Evolutionary conservation across 257 asterid genomes (phyloP).

Genomic region (Paraleonurus japonicus): DNA sequence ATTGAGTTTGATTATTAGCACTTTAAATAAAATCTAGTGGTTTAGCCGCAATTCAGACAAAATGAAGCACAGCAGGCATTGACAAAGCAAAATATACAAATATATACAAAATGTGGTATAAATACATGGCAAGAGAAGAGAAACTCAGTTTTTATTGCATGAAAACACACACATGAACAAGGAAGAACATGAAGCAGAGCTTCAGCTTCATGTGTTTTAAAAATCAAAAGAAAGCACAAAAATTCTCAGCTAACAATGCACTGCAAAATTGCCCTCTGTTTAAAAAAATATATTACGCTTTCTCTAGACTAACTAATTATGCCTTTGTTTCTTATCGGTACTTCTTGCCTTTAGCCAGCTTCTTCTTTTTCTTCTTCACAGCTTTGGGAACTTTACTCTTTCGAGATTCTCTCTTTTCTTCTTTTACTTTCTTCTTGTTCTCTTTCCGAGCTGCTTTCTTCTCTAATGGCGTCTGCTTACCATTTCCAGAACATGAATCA

Average conservation of each 20-base stretch:
- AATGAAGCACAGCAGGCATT: too few relatives aligned
- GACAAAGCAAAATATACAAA: too few relatives aligned
- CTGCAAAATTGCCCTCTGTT: not conserved
- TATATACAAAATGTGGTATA: too few relatives aligned
- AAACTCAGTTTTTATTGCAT: not conserved
- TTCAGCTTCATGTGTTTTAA: too few relatives aligned
- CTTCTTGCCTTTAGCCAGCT: conserved; percentile 90
- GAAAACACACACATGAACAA: too few relatives aligned
- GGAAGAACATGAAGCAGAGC: not conserved
- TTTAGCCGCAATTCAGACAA: too few relatives aligned
- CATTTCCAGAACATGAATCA: conserved; percentile 43
- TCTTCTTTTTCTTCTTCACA: conserved; percentile 81
- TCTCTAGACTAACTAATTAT: not conserved
- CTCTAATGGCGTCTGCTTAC: conserved; percentile 46
- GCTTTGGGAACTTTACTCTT: conserved; percentile 82
- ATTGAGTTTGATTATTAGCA: too few relatives aligned
- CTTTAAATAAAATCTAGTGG: too few relatives aligned
- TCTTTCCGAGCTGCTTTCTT: conserved; percentile 77
- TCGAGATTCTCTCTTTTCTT: conserved; percentile 84
- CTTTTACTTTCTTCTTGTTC: conserved; percentile 93
- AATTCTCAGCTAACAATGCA: not conserved
- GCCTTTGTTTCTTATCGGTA: conserved; percentile 33
- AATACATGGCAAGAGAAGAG: not conserved
- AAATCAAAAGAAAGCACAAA: too few relatives aligned
- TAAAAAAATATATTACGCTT: not conserved